phyloP scores from a whole-genome alignment of 192 early-diverging fungal species.

The Borealophlyctis nickersoniae region DNA sequence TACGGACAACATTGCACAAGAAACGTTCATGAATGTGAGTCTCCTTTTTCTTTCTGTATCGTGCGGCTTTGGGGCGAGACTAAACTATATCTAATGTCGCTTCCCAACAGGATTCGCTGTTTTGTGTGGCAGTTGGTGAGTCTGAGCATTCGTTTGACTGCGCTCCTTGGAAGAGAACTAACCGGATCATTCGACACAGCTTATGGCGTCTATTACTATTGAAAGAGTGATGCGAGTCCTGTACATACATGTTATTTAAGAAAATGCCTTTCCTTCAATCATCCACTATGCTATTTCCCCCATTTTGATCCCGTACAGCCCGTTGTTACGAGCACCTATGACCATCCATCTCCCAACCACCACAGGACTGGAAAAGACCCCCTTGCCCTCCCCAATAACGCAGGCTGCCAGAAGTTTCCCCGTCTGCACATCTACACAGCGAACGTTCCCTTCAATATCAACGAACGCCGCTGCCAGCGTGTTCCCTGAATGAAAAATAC shows the following conservation, averaged over 20 bases:
- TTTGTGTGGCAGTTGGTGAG: constrained; percentile 52
- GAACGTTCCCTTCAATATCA: neutral
- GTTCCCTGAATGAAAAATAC: neutral
- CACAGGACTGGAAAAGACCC: constrained; percentile 3
- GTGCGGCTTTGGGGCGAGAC: neutral
- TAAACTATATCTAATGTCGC: constrained; percentile 8
- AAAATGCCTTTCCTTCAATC: too few species aligned
- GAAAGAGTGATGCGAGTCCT: constrained; percentile 2
- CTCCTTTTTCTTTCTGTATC: constrained; percentile 1
- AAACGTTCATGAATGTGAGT: constrained; percentile 57
- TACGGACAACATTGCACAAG: constrained; percentile 60
- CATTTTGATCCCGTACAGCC: neutral
- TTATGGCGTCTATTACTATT: constrained; percentile 51
- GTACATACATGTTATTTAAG: neutral
- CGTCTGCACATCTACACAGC: neutral
- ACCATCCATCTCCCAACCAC: constrained; percentile 6
- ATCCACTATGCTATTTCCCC: too few species aligned
- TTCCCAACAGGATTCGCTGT: constrained; percentile 45
- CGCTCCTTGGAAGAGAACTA: neutral
- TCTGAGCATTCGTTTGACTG: neutral
- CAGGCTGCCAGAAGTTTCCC: neutral
- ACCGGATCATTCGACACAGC: constrained; percentile 20
- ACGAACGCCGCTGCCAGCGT: neutral
- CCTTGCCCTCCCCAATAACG: neutral
- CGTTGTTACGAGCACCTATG: constrained; percentile 4